Evolutionary conservation across 805 yeast species (phyloP).

Genomic region (Ogataea ganodermae): DNA sequence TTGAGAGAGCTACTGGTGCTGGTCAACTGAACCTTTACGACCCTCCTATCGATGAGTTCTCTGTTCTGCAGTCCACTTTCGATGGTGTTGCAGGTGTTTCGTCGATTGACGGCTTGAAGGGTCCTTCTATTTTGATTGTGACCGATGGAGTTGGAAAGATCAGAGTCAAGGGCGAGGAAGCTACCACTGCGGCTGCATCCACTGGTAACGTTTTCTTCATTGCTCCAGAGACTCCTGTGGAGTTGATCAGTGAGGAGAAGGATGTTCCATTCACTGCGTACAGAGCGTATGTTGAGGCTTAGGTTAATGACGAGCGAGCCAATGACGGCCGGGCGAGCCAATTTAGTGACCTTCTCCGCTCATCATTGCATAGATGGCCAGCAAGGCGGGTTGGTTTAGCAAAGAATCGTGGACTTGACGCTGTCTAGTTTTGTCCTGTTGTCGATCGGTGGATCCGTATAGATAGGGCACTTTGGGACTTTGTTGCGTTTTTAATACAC

Average conservation of each 20-base stretch:
- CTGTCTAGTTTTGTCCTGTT: too few species aligned
- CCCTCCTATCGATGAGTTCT: conserved; percentile 96
- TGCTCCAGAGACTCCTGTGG: conserved; percentile 73
- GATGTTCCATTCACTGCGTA: conserved; percentile 66
- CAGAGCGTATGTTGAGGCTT: conserved; percentile 86
- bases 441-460: too few species aligned
- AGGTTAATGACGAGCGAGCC: too few species aligned
- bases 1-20: conserved; percentile 62
- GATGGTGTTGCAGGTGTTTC: conserved; percentile 52
- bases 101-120: conserved; percentile 61
- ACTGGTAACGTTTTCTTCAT: conserved; percentile 84
- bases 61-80: conserved; percentile 84
- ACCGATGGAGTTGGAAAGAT: conserved; percentile 78
- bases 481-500: not conserved
- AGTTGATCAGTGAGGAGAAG: conserved; percentile 51
- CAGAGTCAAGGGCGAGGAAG: conserved; percentile 43
- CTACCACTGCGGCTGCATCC: conserved; percentile 48
- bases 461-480: too few species aligned
- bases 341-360: too few species aligned
- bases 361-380: too few species aligned
- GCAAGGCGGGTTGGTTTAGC: too few species aligned
- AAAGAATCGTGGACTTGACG: too few species aligned
- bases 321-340: too few species aligned
- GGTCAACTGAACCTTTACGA: conserved; percentile 73
- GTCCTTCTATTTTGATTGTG: conserved; percentile 85